Conservation (phyloP, 495 filamentous ascomycete genomes). For the Astrocystis sublimbata region DNA sequence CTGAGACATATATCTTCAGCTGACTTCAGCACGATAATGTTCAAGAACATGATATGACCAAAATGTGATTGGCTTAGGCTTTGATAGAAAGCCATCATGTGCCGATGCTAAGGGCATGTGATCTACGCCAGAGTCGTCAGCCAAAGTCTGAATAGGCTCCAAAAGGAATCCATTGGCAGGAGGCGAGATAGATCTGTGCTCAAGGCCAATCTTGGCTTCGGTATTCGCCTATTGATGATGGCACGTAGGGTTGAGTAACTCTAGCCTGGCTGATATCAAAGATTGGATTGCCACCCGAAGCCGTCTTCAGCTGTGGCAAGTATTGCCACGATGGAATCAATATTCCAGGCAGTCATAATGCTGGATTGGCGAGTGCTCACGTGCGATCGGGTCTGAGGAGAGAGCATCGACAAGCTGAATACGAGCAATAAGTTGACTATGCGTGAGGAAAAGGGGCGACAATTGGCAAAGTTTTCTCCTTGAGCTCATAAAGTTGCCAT, state of each 20-base stretch:
- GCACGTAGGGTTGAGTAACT: background rate
- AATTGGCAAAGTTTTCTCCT: too few relatives aligned
- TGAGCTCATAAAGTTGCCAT: too few relatives aligned
- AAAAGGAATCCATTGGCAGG: background rate
- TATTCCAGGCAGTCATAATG: background rate
- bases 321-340: background rate
- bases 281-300: background rate
- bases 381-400: background rate
- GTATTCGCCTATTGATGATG: background rate
- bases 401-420: too few relatives aligned
- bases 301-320: background rate
- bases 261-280: too few relatives aligned
- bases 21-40: background rate
- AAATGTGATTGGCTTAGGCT: background rate
- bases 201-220: background rate
- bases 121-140: background rate
- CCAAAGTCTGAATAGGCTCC: background rate
- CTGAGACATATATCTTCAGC: background rate
- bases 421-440: too few relatives aligned
- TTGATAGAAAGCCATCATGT: background rate
- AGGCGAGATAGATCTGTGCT: background rate
- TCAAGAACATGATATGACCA: background rate
- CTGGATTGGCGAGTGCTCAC: background rate
- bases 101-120: background rate
- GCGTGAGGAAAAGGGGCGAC: too few relatives aligned